These are phyloP conservation scores for Malassezia sp. DNA, from an alignment of 1,284 basidiomycete species.

Conservation along the genomic window DNA sequence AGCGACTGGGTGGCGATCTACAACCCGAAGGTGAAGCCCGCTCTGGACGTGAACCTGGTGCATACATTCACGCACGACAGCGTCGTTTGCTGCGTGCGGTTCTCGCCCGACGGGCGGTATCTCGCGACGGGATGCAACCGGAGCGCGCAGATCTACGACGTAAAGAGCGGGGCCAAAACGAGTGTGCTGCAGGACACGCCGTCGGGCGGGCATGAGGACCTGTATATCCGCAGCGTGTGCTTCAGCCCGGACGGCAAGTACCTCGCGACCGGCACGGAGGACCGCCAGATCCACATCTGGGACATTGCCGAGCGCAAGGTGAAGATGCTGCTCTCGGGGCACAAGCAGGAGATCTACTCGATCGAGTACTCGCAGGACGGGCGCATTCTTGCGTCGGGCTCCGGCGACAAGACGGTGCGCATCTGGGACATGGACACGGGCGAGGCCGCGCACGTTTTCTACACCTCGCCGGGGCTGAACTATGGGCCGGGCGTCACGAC, in stretches of 20 bases:
- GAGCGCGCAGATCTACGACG: conserved; percentile 79
- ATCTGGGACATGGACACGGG: conserved; percentile 72
- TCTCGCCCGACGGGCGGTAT: conserved; percentile 75
- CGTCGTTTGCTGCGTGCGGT: conserved; percentile 81
- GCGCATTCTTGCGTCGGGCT: conserved; percentile 70
- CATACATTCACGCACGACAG: conserved; percentile 79
- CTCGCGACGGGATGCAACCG: conserved; percentile 84
- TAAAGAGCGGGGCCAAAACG: conserved; percentile 67
- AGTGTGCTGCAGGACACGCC: conserved; percentile 55
- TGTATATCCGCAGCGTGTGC: conserved; percentile 45
- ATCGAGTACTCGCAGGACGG: conserved; percentile 71
- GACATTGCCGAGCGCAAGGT: conserved; percentile 60
- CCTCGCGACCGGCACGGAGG: conserved; percentile 44
- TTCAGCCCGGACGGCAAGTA: conserved; percentile 43
- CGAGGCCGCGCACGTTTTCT: conserved; percentile 35
- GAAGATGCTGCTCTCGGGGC: conserved; percentile 62
- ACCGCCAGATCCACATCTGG: conserved; percentile 53
- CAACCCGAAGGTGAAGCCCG: conserved; percentile 69
- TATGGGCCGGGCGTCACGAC: conserved; percentile 57
- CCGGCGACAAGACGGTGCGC: conserved; percentile 75
- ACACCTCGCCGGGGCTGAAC: conserved; percentile 47
- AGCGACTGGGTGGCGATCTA: conserved; percentile 90
- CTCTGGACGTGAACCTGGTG: conserved; percentile 73
- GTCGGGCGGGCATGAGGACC: conserved; percentile 26
- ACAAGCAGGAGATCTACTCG: conserved; percentile 81